phyloP scores from a whole-genome alignment of 148 eudicot species.

The Arctostaphylos glauca region DNA sequence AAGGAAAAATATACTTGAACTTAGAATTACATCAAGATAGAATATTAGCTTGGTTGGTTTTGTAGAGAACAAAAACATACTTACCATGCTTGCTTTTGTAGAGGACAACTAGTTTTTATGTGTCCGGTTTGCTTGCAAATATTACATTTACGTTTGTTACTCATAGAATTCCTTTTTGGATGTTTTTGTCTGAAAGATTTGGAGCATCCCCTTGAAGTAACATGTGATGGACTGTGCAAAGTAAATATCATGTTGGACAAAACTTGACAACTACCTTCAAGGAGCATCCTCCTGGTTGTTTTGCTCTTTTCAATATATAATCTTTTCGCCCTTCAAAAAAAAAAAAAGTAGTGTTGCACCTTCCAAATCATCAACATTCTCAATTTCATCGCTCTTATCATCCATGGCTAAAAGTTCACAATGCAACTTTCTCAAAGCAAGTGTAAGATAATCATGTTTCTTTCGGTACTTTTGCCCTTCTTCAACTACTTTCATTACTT shows the following conservation, averaged over 20 bases:
- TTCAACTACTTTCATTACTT: no score
- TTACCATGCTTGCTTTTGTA: neutral
- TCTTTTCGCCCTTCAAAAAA: no score
- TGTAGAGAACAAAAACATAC: no score
- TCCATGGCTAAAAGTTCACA: conserved; percentile 6
- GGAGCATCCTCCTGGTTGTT: no score
- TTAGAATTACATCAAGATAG: no score
- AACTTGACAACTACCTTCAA: neutral
- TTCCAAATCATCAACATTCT: neutral
- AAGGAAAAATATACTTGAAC: neutral
- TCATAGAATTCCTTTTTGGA: neutral
- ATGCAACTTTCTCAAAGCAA: neutral
- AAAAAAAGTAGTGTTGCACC: neutral
- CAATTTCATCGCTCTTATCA: neutral
- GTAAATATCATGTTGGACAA: neutral
- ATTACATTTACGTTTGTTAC: neutral
- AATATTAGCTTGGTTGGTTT: no score
- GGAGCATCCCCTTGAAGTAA: neutral
- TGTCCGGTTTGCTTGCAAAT: neutral
- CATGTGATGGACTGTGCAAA: neutral
- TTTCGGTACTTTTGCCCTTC: no score
- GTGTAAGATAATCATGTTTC: no score
- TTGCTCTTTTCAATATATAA: no score
- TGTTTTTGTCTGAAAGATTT: neutral
- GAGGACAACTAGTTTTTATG: neutral